Conservation (phyloP, 352 stramenopile species). For the Phytophthora cajani region DNA sequence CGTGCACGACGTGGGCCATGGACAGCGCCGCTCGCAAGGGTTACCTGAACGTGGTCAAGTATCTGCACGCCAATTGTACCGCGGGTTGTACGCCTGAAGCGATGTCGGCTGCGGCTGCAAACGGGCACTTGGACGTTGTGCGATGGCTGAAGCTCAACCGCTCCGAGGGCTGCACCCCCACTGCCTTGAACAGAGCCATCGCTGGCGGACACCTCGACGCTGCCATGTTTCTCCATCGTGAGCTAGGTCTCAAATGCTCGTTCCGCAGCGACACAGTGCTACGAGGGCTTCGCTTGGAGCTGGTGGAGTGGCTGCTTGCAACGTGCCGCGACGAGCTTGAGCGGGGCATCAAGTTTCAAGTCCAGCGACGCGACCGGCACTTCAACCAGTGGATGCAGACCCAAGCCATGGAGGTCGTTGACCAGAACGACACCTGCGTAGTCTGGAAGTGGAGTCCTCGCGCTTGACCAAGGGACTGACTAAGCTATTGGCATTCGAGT, state of each 20-base stretch:
- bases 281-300: conserved; percentile 14
- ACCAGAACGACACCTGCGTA: conserved; percentile 13
- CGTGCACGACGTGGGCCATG: conserved; percentile 29
- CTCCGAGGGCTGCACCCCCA: conserved; percentile 9
- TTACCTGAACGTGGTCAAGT: conserved; percentile 25
- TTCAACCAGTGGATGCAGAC: conserved; percentile 30
- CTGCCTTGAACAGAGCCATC: conserved; percentile 17
- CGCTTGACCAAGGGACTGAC: background rate
- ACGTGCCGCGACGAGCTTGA: conserved; percentile 12
- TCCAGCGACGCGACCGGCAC: conserved; percentile 22
- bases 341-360: conserved; percentile 15
- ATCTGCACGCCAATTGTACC: conserved; percentile 19
- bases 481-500: background rate
- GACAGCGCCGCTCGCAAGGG: conserved; percentile 24
- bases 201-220: conserved; percentile 19
- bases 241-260: conserved; percentile 12
- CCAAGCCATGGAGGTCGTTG: conserved; percentile 15
- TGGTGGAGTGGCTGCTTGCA: conserved; percentile 27
- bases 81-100: conserved; percentile 25
- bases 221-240: conserved; percentile 19
- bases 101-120: conserved; percentile 23
- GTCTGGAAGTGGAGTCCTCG: conserved; percentile 18
- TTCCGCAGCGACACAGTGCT: conserved; percentile 13
- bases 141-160: conserved; percentile 23
- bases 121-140: conserved; percentile 25